phyloP scores from a whole-genome alignment of 2,329 filamentous ascomycete species.

The Zopfia rhizophila region DNA sequence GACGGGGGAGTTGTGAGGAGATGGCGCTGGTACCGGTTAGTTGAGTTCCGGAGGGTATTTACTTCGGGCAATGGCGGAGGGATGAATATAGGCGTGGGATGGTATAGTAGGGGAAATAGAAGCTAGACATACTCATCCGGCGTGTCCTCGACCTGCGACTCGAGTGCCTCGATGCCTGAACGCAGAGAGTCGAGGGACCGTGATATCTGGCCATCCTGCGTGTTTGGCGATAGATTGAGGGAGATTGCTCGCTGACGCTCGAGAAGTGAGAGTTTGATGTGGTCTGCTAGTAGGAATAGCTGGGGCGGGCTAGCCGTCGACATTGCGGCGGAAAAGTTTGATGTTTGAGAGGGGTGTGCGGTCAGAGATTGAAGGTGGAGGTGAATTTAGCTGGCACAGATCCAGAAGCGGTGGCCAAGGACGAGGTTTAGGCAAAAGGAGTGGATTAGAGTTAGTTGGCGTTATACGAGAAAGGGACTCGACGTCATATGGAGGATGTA shows the following conservation, averaged over 20 bases:
- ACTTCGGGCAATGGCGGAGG: not conserved
- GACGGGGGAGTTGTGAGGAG: slow-evolving; percentile 69
- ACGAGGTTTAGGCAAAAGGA: slow-evolving; percentile 7
- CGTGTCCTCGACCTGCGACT: slow-evolving; percentile 69
- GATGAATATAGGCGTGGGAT: not conserved
- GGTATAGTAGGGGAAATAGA: slow-evolving; percentile 2
- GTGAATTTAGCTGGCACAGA: slow-evolving; percentile 13
- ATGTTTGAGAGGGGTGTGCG: not conserved
- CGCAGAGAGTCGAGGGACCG: slow-evolving; percentile 87
- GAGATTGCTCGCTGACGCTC: slow-evolving; percentile 89
- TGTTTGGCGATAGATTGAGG: slow-evolving; percentile 79
- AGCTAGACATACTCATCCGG: slow-evolving; percentile 61
- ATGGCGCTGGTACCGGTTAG: slow-evolving; percentile 37
- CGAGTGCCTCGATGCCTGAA: slow-evolving; percentile 78
- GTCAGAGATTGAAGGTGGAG: slow-evolving; percentile 6
- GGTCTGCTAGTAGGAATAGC: slow-evolving; percentile 92
- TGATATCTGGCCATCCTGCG: slow-evolving; percentile 88
- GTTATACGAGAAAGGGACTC: slow-evolving; percentile 4
- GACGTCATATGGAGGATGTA: too few relatives aligned
- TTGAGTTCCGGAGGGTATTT: slow-evolving; percentile 3
- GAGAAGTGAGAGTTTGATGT: slow-evolving; percentile 94
- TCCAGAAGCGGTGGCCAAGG: slow-evolving; percentile 4
- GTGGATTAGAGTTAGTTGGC: not conserved
- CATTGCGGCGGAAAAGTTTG: slow-evolving; percentile 30
- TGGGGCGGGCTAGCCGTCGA: slow-evolving; percentile 70